Evolutionary conservation across 306 rosid genomes (phyloP), one percentile per base, ranked within the genome.

Genomic region (Abrus pulchellus): DNA sequence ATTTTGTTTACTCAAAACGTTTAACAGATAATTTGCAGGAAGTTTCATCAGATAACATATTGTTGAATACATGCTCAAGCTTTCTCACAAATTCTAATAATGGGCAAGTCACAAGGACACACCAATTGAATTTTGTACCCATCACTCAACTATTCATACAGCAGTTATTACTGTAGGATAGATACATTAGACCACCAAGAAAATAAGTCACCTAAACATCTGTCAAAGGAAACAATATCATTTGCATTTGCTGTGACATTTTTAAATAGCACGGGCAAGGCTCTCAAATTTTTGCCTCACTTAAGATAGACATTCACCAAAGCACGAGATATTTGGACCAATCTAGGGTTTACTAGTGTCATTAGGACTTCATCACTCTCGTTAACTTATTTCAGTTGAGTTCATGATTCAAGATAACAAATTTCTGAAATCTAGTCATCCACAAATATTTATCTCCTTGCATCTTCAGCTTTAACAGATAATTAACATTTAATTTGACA

Each of bases 391-490:
- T 53, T 20, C 27, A 53, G 5, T 20, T 36, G 38, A 72, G 53
- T 66, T 38, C 38, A 27, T 43, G 10, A n/a, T 45, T 53, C 11
- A 5, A 72, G 1, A 36, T 9, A 72, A 72, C 38, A 41, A 9
- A 7, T 10, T 47, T 9, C 33, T 38, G 52, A 27, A 64, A 29
- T 6, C 43, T 27, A 50, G 5, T 43, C 53, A 52, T 68, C 34
- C 14, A 43, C 14, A 32, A 52, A 48, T 48, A 79, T 3, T 69
- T 61, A 79, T 70, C 54, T 49, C 64, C 43, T 12, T 8, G 63
- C 72, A 59, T 70, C 32, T 13, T 34, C 41, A 50, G 44, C 47
- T 69, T 68, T 79, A 57, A 61, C 43, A 68, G 33, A 45, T 48
- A 44, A 38, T 34, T 79, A 14, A 57, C 40, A 34, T 33, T 47